Evolutionary conservation across 2,329 filamentous ascomycete species (phyloP).

Genomic region (Incumbomyces delicatus): DNA sequence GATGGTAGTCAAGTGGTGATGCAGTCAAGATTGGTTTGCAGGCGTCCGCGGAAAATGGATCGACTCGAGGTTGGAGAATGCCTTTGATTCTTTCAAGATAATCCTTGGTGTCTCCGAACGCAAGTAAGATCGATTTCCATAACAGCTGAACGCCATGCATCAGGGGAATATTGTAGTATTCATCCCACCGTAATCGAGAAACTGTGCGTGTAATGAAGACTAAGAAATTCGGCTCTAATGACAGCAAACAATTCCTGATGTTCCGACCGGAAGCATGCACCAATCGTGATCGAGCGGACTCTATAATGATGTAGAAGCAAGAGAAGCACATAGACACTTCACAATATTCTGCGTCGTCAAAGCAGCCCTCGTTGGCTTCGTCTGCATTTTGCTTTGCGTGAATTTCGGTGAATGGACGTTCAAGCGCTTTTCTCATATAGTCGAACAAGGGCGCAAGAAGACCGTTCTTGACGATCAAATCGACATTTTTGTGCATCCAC

Average conservation of each 20-base stretch:
- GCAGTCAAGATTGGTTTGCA: conserved; percentile 61
- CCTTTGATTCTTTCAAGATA: conserved; percentile 60
- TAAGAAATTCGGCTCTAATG: conserved; percentile 15
- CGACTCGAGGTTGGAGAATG: conserved; percentile 49
- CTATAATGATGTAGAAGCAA: conserved; percentile 19
- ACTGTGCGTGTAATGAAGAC: conserved; percentile 19
- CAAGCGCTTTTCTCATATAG: conserved; percentile 31
- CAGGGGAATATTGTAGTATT: conserved; percentile 43
- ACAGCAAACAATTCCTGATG: conserved; percentile 12
- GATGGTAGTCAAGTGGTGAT: conserved; percentile 89
- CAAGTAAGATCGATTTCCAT: conserved; percentile 83
- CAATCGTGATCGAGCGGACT: conserved; percentile 15
- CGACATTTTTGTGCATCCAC: conserved; percentile 37
- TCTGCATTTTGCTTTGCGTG: conserved; percentile 4
- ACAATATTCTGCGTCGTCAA: conserved; percentile 18
- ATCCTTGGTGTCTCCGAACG: conserved; percentile 70
- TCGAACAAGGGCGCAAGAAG: conserved; percentile 29
- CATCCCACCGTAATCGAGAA: conserved; percentile 55
- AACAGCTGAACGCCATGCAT: conserved; percentile 69
- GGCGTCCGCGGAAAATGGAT: conserved; percentile 56
- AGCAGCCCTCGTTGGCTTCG: conserved; percentile 11
- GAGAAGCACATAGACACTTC: conserved; percentile 20
- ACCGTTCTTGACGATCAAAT: conserved; percentile 28
- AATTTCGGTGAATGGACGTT: conserved; percentile 23
- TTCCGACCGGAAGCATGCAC: conserved; percentile 8